Evolutionary conservation across 2,329 filamentous ascomycete genomes (phyloP).

Genomic region (Sporothrix dimorphospora): DNA sequence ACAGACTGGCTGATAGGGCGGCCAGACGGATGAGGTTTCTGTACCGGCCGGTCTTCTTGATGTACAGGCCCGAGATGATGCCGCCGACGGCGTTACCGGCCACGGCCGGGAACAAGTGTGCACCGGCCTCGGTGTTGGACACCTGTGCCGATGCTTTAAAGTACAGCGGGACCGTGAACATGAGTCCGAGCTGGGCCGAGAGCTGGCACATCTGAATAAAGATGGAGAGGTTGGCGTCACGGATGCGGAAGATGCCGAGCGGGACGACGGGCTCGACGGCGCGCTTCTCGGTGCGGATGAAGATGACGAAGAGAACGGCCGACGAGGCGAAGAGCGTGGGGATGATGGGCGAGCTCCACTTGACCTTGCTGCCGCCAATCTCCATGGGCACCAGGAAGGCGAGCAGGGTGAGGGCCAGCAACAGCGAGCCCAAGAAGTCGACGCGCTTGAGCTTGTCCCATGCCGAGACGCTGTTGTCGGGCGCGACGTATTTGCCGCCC

Average conservation of each 20-base stretch:
- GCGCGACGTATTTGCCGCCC: conserved; percentile 30
- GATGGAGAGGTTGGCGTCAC: conserved; percentile 58
- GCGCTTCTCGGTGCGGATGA: conserved; percentile 43
- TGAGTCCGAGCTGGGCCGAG: conserved; percentile 62
- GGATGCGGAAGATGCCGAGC: conserved; percentile 54
- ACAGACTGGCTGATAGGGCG: conserved; percentile 51
- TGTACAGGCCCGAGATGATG: conserved; percentile 60
- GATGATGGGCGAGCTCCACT: conserved; percentile 46
- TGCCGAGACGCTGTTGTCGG: conserved; percentile 32
- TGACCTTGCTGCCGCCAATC: conserved; percentile 45
- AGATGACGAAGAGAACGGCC: conserved; percentile 39
- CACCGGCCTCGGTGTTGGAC: conserved; percentile 60
- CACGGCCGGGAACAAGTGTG: conserved; percentile 68
- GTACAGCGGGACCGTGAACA: conserved; percentile 70
- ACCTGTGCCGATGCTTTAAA: conserved; percentile 65
- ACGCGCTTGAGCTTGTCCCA: conserved; percentile 52
- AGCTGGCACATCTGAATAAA: conserved; percentile 56
- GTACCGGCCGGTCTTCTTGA: conserved; percentile 63
- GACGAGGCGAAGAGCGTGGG: conserved; percentile 40
- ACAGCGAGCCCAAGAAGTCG: conserved; percentile 60
- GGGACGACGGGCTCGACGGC: conserved; percentile 63
- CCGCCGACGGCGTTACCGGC: conserved; percentile 68
- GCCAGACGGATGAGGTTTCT: conserved; percentile 57
- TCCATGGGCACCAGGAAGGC: conserved; percentile 46
- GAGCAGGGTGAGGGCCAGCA: conserved; percentile 46